Evolutionary conservation across 2,329 filamentous ascomycete genomes (phyloP).

Genomic region (Diplodia corticola): DNA sequence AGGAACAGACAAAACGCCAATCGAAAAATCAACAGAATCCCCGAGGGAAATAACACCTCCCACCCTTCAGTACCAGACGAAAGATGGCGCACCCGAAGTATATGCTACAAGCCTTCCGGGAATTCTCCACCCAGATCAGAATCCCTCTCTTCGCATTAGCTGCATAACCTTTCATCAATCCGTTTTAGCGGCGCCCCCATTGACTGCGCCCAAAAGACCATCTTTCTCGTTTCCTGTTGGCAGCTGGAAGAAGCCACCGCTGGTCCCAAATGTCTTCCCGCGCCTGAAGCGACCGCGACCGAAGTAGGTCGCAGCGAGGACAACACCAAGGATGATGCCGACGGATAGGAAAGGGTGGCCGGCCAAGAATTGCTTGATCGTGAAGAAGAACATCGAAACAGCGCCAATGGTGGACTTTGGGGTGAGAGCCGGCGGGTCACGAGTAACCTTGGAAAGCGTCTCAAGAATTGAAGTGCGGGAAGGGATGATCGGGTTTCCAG

Average conservation of each 20-base stretch:
- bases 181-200: conserved; percentile 26
- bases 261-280: conserved; percentile 27
- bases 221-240: conserved; percentile 60
- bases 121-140: neutral
- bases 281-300: conserved; percentile 36
- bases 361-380: conserved; percentile 42
- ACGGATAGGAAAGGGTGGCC: conserved; percentile 50
- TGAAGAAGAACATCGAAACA: conserved; percentile 67
- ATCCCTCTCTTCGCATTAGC: neutral
- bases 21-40: conserved; percentile 1
- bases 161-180: conserved; percentile 31
- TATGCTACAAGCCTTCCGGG: conserved; percentile 13
- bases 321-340: conserved; percentile 59
- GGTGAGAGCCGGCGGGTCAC: conserved; percentile 68
- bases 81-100: neutral
- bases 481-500: conserved; percentile 84
- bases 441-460: conserved; percentile 71
- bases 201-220: conserved; percentile 54
- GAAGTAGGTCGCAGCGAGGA: conserved; percentile 49
- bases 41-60: conserved; percentile 2
- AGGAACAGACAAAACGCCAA: conserved; percentile 6
- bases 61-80: conserved; percentile 9
- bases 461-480: conserved; percentile 89
- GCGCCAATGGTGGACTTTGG: conserved; percentile 75
- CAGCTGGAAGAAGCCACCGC: conserved; percentile 60